These are phyloP conservation scores for Rhodamnia rubescens DNA, from an alignment of 345 rosid genomes.

Conservation along the genomic window DNA sequence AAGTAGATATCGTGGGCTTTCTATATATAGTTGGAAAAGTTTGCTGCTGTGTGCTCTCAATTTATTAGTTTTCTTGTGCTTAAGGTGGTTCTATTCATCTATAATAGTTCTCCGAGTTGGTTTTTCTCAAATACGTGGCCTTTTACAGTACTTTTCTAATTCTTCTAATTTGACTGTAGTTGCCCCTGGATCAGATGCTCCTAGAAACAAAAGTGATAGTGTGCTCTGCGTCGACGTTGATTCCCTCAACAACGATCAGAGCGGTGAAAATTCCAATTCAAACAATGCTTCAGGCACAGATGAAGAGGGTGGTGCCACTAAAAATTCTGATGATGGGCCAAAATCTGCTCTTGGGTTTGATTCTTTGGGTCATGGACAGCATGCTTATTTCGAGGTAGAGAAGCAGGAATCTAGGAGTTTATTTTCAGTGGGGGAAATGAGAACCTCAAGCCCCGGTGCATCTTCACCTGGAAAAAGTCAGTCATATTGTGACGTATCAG, in stretches of 20 bases:
- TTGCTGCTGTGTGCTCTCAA: neutral
- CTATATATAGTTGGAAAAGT: neutral
- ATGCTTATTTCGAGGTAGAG: conserved; percentile 12
- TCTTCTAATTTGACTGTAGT: conserved; percentile 20
- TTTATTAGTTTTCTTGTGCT: neutral
- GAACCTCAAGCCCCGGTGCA: conserved; percentile 19
- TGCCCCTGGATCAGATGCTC: conserved; percentile 19
- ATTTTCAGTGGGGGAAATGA: conserved; percentile 15
- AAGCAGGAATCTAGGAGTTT: conserved; percentile 16
- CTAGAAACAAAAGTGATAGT: conserved; percentile 11
- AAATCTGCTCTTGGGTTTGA: conserved; percentile 12
- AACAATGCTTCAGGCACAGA: neutral
- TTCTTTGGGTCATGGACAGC: conserved; percentile 15
- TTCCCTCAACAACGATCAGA: conserved; percentile 17
- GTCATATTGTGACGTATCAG: conserved; percentile 17
- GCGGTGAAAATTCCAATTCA: conserved; percentile 16
- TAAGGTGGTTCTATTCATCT: neutral
- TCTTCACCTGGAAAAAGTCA: conserved; percentile 30
- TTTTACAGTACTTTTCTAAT: neutral
- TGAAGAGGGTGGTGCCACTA: conserved; percentile 7
- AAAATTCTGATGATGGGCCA: conserved; percentile 11
- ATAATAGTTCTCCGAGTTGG: neutral
- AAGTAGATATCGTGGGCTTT: neutral
- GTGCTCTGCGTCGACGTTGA: conserved; percentile 26
- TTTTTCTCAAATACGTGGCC: neutral